Percentiles rank a stretch among this genome's conserved stretches.
phyloP scores from a whole-genome alignment of 805 yeast species.

The Hanseniaspora lachancei region DNA sequence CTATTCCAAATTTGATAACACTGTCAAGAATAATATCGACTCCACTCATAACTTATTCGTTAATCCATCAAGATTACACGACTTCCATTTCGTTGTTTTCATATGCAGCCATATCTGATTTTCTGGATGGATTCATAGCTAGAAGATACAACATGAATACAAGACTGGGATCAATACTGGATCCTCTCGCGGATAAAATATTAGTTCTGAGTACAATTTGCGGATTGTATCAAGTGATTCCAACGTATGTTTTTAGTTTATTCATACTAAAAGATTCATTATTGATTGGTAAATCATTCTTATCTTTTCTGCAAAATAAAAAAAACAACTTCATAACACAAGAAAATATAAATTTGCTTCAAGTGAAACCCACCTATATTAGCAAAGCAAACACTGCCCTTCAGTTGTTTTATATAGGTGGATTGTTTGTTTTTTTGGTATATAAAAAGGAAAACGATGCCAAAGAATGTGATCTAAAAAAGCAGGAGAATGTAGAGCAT shows the following conservation, averaged over 20 bases:
- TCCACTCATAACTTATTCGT: constrained; percentile 72
- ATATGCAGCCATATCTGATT: constrained; percentile 83
- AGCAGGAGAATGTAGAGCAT: not conserved
- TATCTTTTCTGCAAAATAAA: not conserved
- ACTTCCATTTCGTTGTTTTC: constrained; percentile 62
- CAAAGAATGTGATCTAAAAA: constrained; percentile 10
- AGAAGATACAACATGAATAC: constrained; percentile 63
- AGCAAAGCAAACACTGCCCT: constrained; percentile 83
- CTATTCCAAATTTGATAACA: constrained; percentile 79
- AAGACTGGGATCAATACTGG: constrained; percentile 78
- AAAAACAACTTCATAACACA: not conserved
- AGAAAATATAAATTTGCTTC: constrained; percentile 31
- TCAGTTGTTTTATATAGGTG: constrained; percentile 80
- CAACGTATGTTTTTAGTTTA: not conserved
- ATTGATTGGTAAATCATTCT: not conserved
- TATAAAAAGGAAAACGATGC: constrained; percentile 14
- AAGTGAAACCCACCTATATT: constrained; percentile 73
- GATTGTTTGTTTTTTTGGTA: constrained; percentile 20
- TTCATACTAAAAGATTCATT: not conserved
- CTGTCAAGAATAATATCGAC: constrained; percentile 66
- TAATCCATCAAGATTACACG: constrained; percentile 48
- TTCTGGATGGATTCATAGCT: constrained; percentile 85
- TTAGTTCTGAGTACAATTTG: constrained; percentile 68
- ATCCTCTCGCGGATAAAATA: constrained; percentile 89
- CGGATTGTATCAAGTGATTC: constrained; percentile 42